Conservation (phyloP, 768 basidiomycete genomes). For the Pleurotus ostreatus region DNA sequence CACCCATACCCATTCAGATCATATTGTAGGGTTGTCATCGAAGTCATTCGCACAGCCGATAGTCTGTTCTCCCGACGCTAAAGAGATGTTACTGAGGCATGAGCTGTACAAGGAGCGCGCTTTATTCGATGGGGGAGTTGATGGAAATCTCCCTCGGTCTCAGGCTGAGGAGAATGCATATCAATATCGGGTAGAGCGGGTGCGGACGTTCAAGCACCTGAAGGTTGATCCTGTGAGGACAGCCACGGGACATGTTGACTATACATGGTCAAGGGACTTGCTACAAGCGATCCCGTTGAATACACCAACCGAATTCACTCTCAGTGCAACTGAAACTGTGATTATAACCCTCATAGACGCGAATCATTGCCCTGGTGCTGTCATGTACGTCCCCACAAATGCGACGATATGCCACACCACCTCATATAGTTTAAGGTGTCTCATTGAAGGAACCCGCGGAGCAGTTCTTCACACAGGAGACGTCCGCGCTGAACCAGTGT, state of each 20-base stretch:
- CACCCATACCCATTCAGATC: conserved; percentile 88
- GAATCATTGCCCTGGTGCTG: conserved; percentile 92
- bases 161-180: conserved; percentile 28
- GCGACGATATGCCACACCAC: neutral
- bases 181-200: conserved; percentile 46
- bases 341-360: conserved; percentile 82
- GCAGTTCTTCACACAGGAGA: conserved; percentile 92
- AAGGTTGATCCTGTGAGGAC: conserved; percentile 47
- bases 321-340: conserved; percentile 55
- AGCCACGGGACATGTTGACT: conserved; percentile 44
- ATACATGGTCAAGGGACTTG: conserved; percentile 60
- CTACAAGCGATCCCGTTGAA: conserved; percentile 61
- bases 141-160: neutral
- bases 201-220: conserved; percentile 64
- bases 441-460: conserved; percentile 67
- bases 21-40: conserved; percentile 71
- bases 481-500: conserved; percentile 82
- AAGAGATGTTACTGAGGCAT: conserved; percentile 78
- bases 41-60: conserved; percentile 71
- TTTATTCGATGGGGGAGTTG: conserved; percentile 19
- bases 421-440: conserved; percentile 53
- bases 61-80: conserved; percentile 79
- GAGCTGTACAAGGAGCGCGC: conserved; percentile 68
- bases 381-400: conserved; percentile 57
- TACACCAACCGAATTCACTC: conserved; percentile 56